These are phyloP conservation scores for Candida odintsovae DNA, from an alignment of 805 yeast genomes.

Conservation along the genomic window DNA sequence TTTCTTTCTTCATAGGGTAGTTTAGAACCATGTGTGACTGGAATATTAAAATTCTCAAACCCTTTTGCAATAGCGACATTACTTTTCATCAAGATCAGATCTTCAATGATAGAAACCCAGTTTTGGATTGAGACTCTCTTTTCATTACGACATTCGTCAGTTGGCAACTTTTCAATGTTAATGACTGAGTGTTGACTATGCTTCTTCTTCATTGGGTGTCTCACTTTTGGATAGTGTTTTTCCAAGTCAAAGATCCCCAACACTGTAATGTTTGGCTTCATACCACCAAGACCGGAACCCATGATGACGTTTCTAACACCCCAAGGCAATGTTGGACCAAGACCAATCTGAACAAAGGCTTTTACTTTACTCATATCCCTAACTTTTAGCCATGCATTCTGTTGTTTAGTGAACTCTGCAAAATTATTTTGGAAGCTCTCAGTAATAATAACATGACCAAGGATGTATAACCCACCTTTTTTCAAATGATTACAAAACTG, in stretches of 20 bases:
- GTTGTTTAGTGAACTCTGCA: slow-evolving; percentile 66
- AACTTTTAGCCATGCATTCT: slow-evolving; percentile 76
- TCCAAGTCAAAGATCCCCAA: slow-evolving; percentile 78
- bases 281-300: slow-evolving; percentile 97
- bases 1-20: slow-evolving; percentile 31
- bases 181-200: slow-evolving; percentile 16
- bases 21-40: slow-evolving; percentile 35
- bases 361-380: slow-evolving; percentile 75
- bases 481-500: slow-evolving; percentile 91
- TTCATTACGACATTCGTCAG: slow-evolving; percentile 73
- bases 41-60: slow-evolving; percentile 63
- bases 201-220: slow-evolving; percentile 5
- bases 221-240: slow-evolving; percentile 22
- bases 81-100: slow-evolving; percentile 78
- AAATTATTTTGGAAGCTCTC: slow-evolving; percentile 57
- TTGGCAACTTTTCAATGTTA: slow-evolving; percentile 52
- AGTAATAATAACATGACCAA: slow-evolving; percentile 85
- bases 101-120: slow-evolving; percentile 93
- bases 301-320: slow-evolving; percentile 88
- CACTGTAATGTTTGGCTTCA: slow-evolving; percentile 94
- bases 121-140: slow-evolving; percentile 62
- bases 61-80: slow-evolving; percentile 94
- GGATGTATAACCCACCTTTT: slow-evolving; percentile 88
- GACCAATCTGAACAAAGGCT: slow-evolving; percentile 90
- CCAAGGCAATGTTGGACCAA: slow-evolving; percentile 88